phyloP scores from a whole-genome alignment of 345 rosid species.

The Moricandia arvensis region DNA sequence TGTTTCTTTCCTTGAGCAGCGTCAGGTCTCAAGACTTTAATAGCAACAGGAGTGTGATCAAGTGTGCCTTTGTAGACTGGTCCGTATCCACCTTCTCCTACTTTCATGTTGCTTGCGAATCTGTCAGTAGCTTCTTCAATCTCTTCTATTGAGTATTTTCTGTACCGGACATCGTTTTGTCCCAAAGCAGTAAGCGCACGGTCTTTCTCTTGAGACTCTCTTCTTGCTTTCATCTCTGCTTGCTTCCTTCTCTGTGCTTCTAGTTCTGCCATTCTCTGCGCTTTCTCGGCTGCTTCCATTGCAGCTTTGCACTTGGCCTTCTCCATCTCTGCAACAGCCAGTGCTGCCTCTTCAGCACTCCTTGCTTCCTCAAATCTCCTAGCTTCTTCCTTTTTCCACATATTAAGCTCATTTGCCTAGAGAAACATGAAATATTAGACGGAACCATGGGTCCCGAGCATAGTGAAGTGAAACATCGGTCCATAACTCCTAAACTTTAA shows the following conservation, averaged over 20 bases:
- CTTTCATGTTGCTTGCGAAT: constrained; percentile 50
- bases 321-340: constrained; percentile 78
- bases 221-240: constrained; percentile 70
- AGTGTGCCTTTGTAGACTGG: constrained; percentile 84
- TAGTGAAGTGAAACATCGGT: no score
- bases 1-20: constrained; percentile 92
- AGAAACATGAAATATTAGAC: constrained; percentile 10
- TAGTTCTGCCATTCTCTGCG: constrained; percentile 64
- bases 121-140: constrained; percentile 70
- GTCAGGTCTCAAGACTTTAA: constrained; percentile 84
- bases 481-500: no score
- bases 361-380: constrained; percentile 69
- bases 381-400: constrained; percentile 69
- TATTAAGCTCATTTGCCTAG: constrained; percentile 71
- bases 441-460: neutral
- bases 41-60: constrained; percentile 92
- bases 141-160: constrained; percentile 75
- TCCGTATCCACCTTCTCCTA: constrained; percentile 97
- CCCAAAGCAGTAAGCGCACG: constrained; percentile 66
- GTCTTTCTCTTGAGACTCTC: constrained; percentile 66
- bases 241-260: constrained; percentile 66
- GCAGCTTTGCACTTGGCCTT: constrained; percentile 85
- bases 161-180: constrained; percentile 58
- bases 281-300: constrained; percentile 77
- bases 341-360: constrained; percentile 73